Conservation (phyloP, 2,329 filamentous ascomycete species). For the Metarhizium album region DNA sequence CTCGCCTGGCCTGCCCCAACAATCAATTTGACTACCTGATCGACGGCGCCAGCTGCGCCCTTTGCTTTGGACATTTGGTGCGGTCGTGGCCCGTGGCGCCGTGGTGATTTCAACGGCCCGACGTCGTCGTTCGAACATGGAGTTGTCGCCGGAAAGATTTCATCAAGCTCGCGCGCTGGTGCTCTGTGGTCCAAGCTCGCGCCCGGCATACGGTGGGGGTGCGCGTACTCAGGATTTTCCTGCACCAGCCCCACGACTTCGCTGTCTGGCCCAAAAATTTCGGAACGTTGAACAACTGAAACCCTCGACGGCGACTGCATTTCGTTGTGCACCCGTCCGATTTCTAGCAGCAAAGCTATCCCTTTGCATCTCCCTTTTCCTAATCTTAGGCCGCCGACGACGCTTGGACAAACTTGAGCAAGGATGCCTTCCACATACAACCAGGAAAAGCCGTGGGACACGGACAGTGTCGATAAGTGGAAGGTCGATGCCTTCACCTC, state of each 20-base stretch:
- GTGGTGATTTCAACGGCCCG: slow-evolving; percentile 5
- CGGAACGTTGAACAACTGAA: not conserved
- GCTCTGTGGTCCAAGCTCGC: not conserved
- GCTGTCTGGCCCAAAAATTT: slow-evolving; percentile 1
- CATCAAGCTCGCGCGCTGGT: not conserved
- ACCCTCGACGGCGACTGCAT: not conserved
- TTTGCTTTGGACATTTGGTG: slow-evolving; percentile 41
- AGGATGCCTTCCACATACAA: slow-evolving; percentile 82
- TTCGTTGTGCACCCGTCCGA: not conserved
- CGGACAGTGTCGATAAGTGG: slow-evolving; percentile 96
- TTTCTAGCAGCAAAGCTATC: not conserved
- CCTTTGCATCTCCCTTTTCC: not conserved
- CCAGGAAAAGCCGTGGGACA: slow-evolving; percentile 88
- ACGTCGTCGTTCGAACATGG: not conserved
- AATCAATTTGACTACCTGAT: slow-evolving; percentile 91
- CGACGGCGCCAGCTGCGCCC: slow-evolving; percentile 29
- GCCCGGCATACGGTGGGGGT: slow-evolving; percentile 1
- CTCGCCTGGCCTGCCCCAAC: slow-evolving; percentile 92
- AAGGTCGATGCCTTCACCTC: slow-evolving; percentile 80
- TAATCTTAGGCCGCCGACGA: not conserved
- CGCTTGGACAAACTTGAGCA: not conserved
- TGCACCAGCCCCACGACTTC: not conserved
- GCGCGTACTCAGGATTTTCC: slow-evolving; percentile 1
- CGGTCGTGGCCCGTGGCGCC: slow-evolving; percentile 8
- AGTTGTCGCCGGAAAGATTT: slow-evolving; percentile 8